phyloP scores from a whole-genome alignment of 371 early-diverging fungal species.

The Apophysomyces ossiformis region DNA sequence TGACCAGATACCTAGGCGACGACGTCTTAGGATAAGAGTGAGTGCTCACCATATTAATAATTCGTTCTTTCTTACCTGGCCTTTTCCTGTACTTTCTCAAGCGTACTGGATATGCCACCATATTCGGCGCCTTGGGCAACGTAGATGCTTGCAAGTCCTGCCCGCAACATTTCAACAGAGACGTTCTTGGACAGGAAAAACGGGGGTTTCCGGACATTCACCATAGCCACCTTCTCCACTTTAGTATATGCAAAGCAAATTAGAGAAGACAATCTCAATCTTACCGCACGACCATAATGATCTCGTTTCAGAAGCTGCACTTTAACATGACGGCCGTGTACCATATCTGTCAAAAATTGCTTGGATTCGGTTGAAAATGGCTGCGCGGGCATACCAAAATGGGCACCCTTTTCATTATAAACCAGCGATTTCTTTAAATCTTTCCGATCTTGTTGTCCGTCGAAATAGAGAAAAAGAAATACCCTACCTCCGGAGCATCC shows the following conservation, averaged over 20 bases:
- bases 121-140: slow-evolving; percentile 71
- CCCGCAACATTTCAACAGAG: slow-evolving; percentile 68
- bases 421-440: too few species aligned
- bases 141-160: slow-evolving; percentile 75
- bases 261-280: slow-evolving; percentile 3
- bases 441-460: background rate
- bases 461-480: background rate
- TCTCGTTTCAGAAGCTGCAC: slow-evolving; percentile 64
- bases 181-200: slow-evolving; percentile 62
- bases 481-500: slow-evolving; percentile 76
- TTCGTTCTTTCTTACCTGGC: slow-evolving; percentile 59
- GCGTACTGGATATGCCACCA: slow-evolving; percentile 49
- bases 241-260: background rate
- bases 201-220: slow-evolving; percentile 53
- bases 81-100: slow-evolving; percentile 55
- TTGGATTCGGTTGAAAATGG: slow-evolving; percentile 68
- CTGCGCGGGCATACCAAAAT: slow-evolving; percentile 79
- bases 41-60: background rate
- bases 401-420: slow-evolving; percentile 40
- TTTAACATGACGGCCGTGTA: slow-evolving; percentile 53
- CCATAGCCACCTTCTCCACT: slow-evolving; percentile 61
- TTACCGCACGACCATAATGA: slow-evolving; percentile 73
- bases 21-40: slow-evolving; percentile 17
- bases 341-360: slow-evolving; percentile 52
- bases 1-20: slow-evolving; percentile 46